Evolutionary conservation across 768 basidiomycete species (phyloP).

Genomic region (Termitomyces sp.): DNA sequence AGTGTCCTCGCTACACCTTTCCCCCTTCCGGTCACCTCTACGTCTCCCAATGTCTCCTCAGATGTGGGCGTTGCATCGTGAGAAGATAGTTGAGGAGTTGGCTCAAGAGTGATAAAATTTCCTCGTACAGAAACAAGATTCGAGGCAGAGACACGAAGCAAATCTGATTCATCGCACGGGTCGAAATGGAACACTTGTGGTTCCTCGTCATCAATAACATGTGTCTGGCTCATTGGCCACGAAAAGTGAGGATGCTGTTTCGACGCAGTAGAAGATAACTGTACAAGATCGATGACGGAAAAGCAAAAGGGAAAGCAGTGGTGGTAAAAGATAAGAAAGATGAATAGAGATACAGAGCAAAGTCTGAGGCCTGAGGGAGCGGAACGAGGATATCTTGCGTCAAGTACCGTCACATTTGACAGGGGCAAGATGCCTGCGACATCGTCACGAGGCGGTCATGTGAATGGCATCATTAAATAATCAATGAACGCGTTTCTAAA

Average conservation of each 20-base stretch:
- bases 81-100: conserved; percentile 21
- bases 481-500: not conserved
- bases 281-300: conserved; percentile 8
- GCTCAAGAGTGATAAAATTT: not conserved
- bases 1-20: conserved; percentile 53
- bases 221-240: conserved; percentile 28
- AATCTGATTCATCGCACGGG: conserved; percentile 31
- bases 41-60: conserved; percentile 19
- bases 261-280: conserved; percentile 9
- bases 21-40: conserved; percentile 39
- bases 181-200: conserved; percentile 46
- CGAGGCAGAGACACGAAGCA: conserved; percentile 4
- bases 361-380: conserved; percentile 25
- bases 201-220: conserved; percentile 54
- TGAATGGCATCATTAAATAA: not conserved
- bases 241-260: not conserved
- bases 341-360: conserved; percentile 11
- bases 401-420: conserved; percentile 17
- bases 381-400: conserved; percentile 28
- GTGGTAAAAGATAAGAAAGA: conserved; percentile 4
- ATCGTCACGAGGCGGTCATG: conserved; percentile 12
- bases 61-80: conserved; percentile 26
- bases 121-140: conserved; percentile 8
- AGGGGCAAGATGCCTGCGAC: conserved; percentile 2
- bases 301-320: conserved; percentile 11